Evolutionary conservation across 352 stramenopile genomes (phyloP), one percentile per base, ranked within the genome.

Genomic region (Phytophthora litchii): DNA sequence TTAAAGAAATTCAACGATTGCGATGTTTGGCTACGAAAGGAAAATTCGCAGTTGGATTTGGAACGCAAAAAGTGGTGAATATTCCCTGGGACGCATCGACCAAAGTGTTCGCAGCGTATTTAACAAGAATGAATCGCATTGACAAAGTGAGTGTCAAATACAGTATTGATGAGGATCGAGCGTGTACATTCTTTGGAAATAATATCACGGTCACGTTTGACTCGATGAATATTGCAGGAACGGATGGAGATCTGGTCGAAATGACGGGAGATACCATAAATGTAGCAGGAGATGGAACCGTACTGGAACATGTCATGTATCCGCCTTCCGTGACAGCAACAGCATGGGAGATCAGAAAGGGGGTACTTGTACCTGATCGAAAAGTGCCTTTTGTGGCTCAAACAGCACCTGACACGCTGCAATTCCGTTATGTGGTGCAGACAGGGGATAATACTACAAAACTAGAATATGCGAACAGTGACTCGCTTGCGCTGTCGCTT

Each of bases 151-250:
- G 61, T 1, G 65, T 94, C 27, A 60, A 74, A 16, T 93, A 88
- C 58, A 80, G 64, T 23, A 86, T 89, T 29, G 65, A 78, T 12
- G 83, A 86, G 21, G 49, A 78, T 56, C 52, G 63, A 0, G 79
- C 81, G 32, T 91, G 83, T 50, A 88, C 81, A n/a, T 93, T 80
- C 46, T 84, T 88, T 37, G 83, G 83, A 21, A 93, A 91, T 58
- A 90, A 89, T 54, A 90, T 91, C 53, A 89, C 78, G 0, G 51
- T 93, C 17, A 89, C 80, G 1, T 93, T 89, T 58, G 81, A 91
- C 44, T 88, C 78, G 3, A 74, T 91, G 51, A 93, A 93, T 55
- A 75, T 87, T 19, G 67, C 68, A 25, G 78, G 79, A 21, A 48
- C 44, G 5, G 83, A 93, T 45, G 83, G 83, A 60, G 71, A 94